Conservation (phyloP, 345 rosid species). For the Linum lewisii region DNA sequence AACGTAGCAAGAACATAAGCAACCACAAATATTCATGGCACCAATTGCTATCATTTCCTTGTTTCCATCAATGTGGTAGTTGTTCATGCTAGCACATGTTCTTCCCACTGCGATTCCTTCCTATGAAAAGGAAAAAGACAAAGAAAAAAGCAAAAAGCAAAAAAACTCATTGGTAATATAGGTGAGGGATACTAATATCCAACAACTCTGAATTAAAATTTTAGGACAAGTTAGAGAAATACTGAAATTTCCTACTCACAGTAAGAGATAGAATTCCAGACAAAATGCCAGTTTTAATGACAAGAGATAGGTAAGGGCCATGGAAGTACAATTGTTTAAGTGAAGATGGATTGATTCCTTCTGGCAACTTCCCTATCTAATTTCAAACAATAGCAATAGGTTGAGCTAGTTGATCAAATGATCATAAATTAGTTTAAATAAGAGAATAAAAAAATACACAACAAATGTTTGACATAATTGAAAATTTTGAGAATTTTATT, state of each 20-base stretch:
- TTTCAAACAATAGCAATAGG: background rate
- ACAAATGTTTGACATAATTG: no score
- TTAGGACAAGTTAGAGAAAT: no score
- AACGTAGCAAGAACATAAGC: constrained; percentile 84
- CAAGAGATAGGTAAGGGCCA: constrained; percentile 49
- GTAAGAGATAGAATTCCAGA: constrained; percentile 87
- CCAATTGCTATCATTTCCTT: constrained; percentile 99
- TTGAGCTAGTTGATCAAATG: no score
- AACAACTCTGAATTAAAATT: no score
- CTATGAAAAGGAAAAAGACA: constrained; percentile 23
- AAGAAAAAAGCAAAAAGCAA: background rate
- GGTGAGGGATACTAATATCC: no score
- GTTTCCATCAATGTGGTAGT: constrained; percentile 93
- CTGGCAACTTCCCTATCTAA: constrained; percentile 85
- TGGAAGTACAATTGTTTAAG: constrained; percentile 58
- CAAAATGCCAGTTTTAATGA: constrained; percentile 77
- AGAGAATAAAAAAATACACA: constrained; percentile 2
- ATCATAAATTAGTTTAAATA: no score
- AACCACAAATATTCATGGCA: constrained; percentile 90
- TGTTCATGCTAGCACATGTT: constrained; percentile 74
- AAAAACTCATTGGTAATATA: no score
- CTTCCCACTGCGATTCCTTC: constrained; percentile 99
- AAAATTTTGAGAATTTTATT: no score
- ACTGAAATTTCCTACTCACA: no score
- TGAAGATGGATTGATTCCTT: constrained; percentile 96